A percentile compares a stretch with the other conserved stretches of the same genome.
Evolutionary conservation across 164 flowering plant genomes (phyloP).

Genomic region (Tetrastigma voinierianum): DNA sequence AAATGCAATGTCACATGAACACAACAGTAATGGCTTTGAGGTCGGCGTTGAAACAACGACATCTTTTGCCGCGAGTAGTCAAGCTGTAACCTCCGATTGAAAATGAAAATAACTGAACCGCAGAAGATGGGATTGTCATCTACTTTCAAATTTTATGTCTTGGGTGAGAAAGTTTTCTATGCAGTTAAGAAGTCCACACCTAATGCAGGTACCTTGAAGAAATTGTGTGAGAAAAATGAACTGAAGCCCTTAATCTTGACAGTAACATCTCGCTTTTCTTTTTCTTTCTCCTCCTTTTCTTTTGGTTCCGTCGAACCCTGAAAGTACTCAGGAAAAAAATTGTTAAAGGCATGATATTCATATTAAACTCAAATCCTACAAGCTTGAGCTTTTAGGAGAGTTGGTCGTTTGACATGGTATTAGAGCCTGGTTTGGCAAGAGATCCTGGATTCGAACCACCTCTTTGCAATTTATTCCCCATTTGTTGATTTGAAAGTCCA

Average conservation of each 20-base stretch:
- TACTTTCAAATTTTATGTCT: constrained; percentile 71
- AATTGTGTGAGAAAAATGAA: constrained; percentile 47
- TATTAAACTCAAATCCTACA: too few relatives aligned
- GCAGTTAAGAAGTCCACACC: constrained; percentile 86
- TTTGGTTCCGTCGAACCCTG: too few relatives aligned
- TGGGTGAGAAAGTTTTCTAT: constrained; percentile 77
- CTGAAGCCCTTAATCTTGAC: constrained; percentile 64
- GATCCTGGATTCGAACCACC: too few relatives aligned
- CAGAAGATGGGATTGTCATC: constrained; percentile 90
- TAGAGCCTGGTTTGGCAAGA: too few relatives aligned
- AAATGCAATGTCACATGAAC: neutral
- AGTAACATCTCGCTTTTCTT: constrained; percentile 37
- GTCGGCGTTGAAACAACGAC: too few relatives aligned
- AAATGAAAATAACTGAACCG: constrained; percentile 45
- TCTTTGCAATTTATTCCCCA: too few relatives aligned
- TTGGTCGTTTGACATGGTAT: too few relatives aligned
- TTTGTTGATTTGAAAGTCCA: too few relatives aligned
- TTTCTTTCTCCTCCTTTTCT: neutral
- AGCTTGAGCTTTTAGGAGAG: too few relatives aligned
- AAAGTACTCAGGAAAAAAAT: too few relatives aligned
- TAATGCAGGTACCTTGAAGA: constrained; percentile 46
- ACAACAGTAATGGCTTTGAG: neutral
- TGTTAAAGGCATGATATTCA: too few relatives aligned
- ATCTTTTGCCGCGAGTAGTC: neutral
- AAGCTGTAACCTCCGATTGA: neutral